phyloP scores from a whole-genome alignment of 2,329 filamentous ascomycete species.

The Arthrobotrys iridis region DNA sequence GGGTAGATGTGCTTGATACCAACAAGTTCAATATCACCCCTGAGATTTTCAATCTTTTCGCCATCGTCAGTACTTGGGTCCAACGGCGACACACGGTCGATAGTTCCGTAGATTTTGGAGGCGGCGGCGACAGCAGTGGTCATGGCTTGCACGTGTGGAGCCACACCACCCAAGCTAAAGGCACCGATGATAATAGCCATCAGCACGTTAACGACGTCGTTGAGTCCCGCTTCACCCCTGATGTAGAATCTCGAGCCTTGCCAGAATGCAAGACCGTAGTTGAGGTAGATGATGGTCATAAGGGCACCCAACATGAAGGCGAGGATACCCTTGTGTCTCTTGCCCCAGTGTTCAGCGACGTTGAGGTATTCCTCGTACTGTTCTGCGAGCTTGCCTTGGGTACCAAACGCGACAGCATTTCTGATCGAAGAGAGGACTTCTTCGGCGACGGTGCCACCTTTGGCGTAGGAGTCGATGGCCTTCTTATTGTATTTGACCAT shows the following conservation, averaged over 20 bases:
- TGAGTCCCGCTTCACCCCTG: constrained; percentile 72
- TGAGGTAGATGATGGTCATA: constrained; percentile 74
- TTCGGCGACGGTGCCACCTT: constrained; percentile 87
- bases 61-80: constrained; percentile 78
- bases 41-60: constrained; percentile 75
- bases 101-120: constrained; percentile 91
- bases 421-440: constrained; percentile 94
- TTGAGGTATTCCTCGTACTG: constrained; percentile 82
- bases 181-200: constrained; percentile 85
- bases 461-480: constrained; percentile 80
- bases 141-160: constrained; percentile 86
- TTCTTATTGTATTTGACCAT: constrained; percentile 84
- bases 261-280: constrained; percentile 87
- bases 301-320: constrained; percentile 83
- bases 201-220: constrained; percentile 81
- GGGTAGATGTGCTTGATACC: constrained; percentile 94
- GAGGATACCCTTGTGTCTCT: constrained; percentile 76
- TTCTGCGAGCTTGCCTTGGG: constrained; percentile 86
- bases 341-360: constrained; percentile 78
- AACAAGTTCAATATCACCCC: constrained; percentile 81
- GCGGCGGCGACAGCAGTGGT: constrained; percentile 83
- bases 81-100: constrained; percentile 85
- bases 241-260: constrained; percentile 81
- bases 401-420: constrained; percentile 91
- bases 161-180: constrained; percentile 83